Evolutionary conservation across 2,329 filamentous ascomycete species (phyloP).

Genomic region (Fusarium tjaetaba): DNA sequence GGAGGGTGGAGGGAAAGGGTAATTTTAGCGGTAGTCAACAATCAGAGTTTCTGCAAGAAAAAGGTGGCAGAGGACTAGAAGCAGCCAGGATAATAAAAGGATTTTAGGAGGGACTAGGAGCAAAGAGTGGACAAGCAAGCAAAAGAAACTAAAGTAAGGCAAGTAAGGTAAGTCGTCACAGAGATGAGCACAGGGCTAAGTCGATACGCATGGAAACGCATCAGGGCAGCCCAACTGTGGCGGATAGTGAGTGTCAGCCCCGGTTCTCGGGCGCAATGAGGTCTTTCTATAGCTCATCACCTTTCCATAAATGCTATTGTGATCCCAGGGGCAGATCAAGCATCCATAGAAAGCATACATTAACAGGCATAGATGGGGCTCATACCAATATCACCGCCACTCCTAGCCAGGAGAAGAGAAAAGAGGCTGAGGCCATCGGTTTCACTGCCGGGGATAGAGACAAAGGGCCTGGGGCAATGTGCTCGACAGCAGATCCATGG

Average conservation of each 20-base stretch:
- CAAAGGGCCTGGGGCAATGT: background rate
- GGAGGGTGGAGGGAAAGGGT: slow-evolving; percentile 11
- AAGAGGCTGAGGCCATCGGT: slow-evolving; percentile 21
- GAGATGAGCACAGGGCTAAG: slow-evolving; percentile 29
- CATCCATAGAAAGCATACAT: slow-evolving; percentile 13
- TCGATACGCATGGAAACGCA: slow-evolving; percentile 28
- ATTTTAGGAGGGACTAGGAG: slow-evolving; percentile 1
- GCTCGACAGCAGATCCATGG: slow-evolving; percentile 9
- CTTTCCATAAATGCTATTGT: background rate
- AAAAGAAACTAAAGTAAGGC: slow-evolving; percentile 11
- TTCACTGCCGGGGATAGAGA: background rate
- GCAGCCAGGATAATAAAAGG: slow-evolving; percentile 22
- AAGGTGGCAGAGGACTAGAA: slow-evolving; percentile 23
- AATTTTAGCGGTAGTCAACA: slow-evolving; percentile 17
- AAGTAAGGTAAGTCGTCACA: slow-evolving; percentile 6
- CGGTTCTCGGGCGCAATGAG: slow-evolving; percentile 25
- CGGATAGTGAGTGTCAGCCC: slow-evolving; percentile 26
- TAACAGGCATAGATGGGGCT: slow-evolving; percentile 18
- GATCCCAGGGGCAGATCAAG: slow-evolving; percentile 31
- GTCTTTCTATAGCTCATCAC: slow-evolving; percentile 34
- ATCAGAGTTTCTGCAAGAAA: slow-evolving; percentile 24
- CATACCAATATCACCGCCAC: slow-evolving; percentile 19
- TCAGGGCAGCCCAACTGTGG: slow-evolving; percentile 26
- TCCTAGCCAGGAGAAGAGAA: background rate
- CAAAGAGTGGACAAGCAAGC: slow-evolving; percentile 6